phyloP scores from a whole-genome alignment of 345 rosid genomes.

The thale cress (Arabidopsis thaliana) region TAIR10.1 NC_003070.9:24028001-24028500 shows the following conservation, averaged over 20 bases:
- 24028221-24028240: neutral
- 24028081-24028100: too few relatives aligned
- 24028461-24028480: neutral
- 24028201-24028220: neutral
- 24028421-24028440: neutral
- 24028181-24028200: neutral
- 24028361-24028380: neutral
- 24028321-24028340: neutral
- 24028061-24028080: too few relatives aligned
- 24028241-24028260: constrained; percentile 12
- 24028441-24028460: neutral
- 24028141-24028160: too few relatives aligned
- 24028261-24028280: neutral
- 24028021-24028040: too few relatives aligned
- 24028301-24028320: neutral
- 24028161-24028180: neutral
- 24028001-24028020: too few relatives aligned
- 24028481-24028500: constrained; percentile 9
- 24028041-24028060: too few relatives aligned
- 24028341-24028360: neutral
- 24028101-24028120: too few relatives aligned
- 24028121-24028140: too few relatives aligned
- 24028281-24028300: constrained; percentile 11
- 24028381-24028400: too few relatives aligned
- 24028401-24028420: neutral